phyloP scores from a whole-genome alignment of 2,329 filamentous ascomycete genomes.

The Davidsoniella virescens region DNA sequence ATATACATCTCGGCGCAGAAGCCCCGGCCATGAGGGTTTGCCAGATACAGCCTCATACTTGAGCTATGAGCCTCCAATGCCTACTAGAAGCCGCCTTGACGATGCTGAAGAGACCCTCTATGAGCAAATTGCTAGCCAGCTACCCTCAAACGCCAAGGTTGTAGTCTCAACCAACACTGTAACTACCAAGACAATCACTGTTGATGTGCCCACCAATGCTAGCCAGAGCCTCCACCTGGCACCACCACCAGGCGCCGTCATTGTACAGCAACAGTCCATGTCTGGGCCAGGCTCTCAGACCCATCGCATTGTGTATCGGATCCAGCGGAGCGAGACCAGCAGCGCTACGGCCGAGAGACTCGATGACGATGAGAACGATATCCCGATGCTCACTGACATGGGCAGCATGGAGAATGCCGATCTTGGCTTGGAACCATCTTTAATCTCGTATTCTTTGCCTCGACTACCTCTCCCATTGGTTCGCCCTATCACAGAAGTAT shows the following conservation, averaged over 20 bases:
- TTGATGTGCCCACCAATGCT: slow-evolving; percentile 36
- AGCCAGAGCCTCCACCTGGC: slow-evolving; percentile 28
- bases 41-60: neutral
- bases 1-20: slow-evolving; percentile 2
- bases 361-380: slow-evolving; percentile 19
- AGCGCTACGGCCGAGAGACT: slow-evolving; percentile 24
- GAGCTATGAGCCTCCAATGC: slow-evolving; percentile 1
- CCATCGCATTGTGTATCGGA: slow-evolving; percentile 40
- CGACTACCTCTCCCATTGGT: slow-evolving; percentile 2
- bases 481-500: slow-evolving; percentile 7
- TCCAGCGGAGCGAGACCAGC: slow-evolving; percentile 35
- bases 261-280: slow-evolving; percentile 32
- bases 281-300: slow-evolving; percentile 11
- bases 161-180: slow-evolving; percentile 43
- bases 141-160: slow-evolving; percentile 40
- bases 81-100: slow-evolving; percentile 8
- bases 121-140: slow-evolving; percentile 36
- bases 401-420: slow-evolving; percentile 6
- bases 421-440: slow-evolving; percentile 4
- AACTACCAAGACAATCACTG: slow-evolving; percentile 47
- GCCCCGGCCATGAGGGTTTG: neutral
- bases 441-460: neutral
- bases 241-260: slow-evolving; percentile 41
- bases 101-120: slow-evolving; percentile 25
- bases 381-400: neutral